A percentile compares a stretch with the other conserved stretches of the same genome.
Conservation (phyloP, 352 stramenopile species). For the Phytophthora fragariaefolia region DNA sequence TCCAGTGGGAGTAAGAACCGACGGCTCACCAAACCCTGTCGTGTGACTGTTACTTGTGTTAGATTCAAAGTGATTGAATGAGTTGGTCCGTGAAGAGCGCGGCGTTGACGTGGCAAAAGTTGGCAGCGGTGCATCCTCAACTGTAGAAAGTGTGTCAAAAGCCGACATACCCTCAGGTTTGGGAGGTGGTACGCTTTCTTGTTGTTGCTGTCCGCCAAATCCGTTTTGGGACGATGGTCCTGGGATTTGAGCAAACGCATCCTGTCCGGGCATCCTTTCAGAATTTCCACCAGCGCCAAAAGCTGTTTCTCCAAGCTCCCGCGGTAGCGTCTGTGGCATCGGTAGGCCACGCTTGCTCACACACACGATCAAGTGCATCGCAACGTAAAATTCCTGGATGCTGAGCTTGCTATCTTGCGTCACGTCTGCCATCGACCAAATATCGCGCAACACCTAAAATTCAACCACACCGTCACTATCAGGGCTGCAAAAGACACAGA, state of each 20-base stretch:
- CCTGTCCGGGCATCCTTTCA: constrained; percentile 15
- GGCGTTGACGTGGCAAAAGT: constrained; percentile 35
- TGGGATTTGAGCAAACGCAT: constrained; percentile 19
- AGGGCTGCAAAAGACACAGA: neutral
- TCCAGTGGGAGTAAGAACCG: constrained; percentile 16
- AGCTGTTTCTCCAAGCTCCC: constrained; percentile 67
- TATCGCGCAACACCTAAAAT: constrained; percentile 74
- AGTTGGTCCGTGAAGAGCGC: constrained; percentile 26
- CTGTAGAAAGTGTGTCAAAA: constrained; percentile 57
- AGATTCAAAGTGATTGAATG: constrained; percentile 27
- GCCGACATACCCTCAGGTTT: constrained; percentile 59
- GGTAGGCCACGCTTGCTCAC: constrained; percentile 90
- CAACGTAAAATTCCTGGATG: constrained; percentile 94
- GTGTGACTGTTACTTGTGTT: constrained; percentile 10
- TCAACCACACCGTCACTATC: neutral
- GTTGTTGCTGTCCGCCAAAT: constrained; percentile 18
- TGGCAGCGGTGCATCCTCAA: constrained; percentile 40
- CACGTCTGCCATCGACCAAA: constrained; percentile 94
- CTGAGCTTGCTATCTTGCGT: constrained; percentile 93
- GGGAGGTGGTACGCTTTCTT: constrained; percentile 18
- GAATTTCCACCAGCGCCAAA: constrained; percentile 42
- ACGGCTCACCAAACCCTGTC: constrained; percentile 14
- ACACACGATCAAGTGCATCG: constrained; percentile 97
- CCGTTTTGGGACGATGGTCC: constrained; percentile 28
- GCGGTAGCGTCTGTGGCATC: constrained; percentile 73